Evolutionary conservation across 768 basidiomycete genomes (phyloP).

Genomic region (Trametes meyenii): DNA sequence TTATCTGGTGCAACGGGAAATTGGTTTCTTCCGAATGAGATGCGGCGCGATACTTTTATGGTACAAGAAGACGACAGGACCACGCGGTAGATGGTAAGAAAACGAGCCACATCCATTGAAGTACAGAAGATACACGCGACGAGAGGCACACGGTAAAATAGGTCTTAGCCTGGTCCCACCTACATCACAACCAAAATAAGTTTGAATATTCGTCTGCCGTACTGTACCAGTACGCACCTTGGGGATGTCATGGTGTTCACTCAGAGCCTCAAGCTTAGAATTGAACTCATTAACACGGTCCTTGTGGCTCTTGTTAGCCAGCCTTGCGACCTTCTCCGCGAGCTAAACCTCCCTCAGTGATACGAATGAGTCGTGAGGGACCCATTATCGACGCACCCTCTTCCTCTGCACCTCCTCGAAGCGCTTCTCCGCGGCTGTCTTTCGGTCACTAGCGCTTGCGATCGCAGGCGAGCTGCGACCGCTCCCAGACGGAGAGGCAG

Average conservation of each 20-base stretch:
- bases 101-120: neutral
- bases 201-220: conserved; percentile 17
- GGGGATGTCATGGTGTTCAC: conserved; percentile 94
- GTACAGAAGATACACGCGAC: conserved; percentile 4
- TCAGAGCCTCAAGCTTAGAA: conserved; percentile 78
- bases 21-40: neutral
- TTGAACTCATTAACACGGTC: conserved; percentile 93
- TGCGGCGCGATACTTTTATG: neutral
- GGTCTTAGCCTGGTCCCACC: conserved; percentile 85
- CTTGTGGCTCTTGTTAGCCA: conserved; percentile 89
- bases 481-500: conserved; percentile 55
- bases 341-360: conserved; percentile 48
- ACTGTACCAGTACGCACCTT: conserved; percentile 54
- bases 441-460: conserved; percentile 51
- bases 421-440: conserved; percentile 85
- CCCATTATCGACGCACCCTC: conserved; percentile 49
- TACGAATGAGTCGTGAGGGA: conserved; percentile 6
- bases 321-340: conserved; percentile 68
- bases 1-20: conserved; percentile 8
- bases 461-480: conserved; percentile 62
- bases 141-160: neutral
- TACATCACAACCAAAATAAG: conserved; percentile 37
- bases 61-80: neutral
- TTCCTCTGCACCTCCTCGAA: conserved; percentile 88
- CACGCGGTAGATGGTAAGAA: neutral